Base-by-base conservation (phyloP, 2,329 filamentous ascomycete genomes). In the Colletotrichum agaves region DNA sequence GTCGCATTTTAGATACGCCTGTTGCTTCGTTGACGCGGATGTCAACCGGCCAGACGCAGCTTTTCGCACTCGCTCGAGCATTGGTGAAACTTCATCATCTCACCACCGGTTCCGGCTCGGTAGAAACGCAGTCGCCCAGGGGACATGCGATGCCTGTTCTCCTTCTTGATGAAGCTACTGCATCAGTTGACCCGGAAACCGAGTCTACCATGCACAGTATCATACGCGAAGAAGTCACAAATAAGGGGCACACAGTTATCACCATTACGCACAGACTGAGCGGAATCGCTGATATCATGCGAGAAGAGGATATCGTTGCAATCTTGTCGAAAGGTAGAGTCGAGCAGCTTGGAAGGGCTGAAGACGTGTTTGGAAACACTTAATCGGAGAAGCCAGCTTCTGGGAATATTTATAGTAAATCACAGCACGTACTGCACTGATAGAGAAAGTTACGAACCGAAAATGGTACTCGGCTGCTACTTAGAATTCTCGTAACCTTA, bases 11-110 rank as follows among this genome's bases (percentile, higher is more conserved):
- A 4, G 59, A 67, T 2, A 56, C 41, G 1, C 2, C 41, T 2
- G 41, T 67, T 3, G 23, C 50, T 2, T 56, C 49, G 3, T 15
- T 67, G n/a, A 43, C 63, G 4, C 59, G 63, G n/a, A 63, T 67
- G 44, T 67, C 63, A 3, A 43, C 59, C 6, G 63, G 63, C 3
- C 63, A 67, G 4, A 49, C 27, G 1, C 59, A 67, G 1, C 27
- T 67, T 0, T 56, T 67, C 11, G n/a, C 63, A 27, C 33, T 67
- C 10, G 23, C 63, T 2, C 43, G 63, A 19, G 63, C 59, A 3
- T 13, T 37, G 10, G 35, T 63, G 4, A 8, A 33, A 4, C 31
- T 12, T 23, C 44, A 19, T 63, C 12, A 13, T 27, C 27, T n/a
- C 12, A 4, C 3, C 35, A 2, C 10, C 8, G 12, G 27, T 0